Percentiles rank a stretch among this genome's conserved stretches.
Conservation (phyloP, 2,329 filamentous ascomycete species). For the Epichloe amarillans region DNA sequence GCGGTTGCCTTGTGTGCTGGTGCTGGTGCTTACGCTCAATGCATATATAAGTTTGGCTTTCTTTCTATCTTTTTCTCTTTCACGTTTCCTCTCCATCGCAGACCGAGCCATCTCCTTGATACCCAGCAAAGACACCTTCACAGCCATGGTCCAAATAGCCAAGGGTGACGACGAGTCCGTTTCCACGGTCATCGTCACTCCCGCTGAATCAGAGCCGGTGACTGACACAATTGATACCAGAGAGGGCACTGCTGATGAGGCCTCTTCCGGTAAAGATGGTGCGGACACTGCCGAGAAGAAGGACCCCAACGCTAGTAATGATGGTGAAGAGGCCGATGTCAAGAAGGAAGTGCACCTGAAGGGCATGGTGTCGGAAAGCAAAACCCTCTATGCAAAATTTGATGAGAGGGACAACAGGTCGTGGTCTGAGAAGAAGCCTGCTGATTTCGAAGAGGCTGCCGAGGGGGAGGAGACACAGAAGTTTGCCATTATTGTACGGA, state of each 20-base stretch:
- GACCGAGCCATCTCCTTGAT: too few species aligned
- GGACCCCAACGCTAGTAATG: not conserved
- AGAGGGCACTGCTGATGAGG: not conserved
- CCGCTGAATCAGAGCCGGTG: not conserved
- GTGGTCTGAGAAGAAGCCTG: slow-evolving; percentile 43
- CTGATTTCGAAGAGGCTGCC: slow-evolving; percentile 39
- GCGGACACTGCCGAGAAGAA: not conserved
- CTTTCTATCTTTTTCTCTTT: too few species aligned
- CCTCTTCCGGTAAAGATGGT: not conserved
- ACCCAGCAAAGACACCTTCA: not conserved
- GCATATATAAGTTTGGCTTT: not conserved
- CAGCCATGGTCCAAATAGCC: not conserved
- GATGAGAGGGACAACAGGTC: slow-evolving; percentile 36
- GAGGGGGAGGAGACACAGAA: slow-evolving; percentile 49
- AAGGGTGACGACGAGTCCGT: not conserved
- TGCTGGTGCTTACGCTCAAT: not conserved
- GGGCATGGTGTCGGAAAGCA: slow-evolving; percentile 25
- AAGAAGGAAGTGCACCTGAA: slow-evolving; percentile 14
- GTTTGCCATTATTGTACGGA: slow-evolving; percentile 46
- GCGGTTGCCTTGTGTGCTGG: too few species aligned
- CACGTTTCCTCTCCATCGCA: too few species aligned
- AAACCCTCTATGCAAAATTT: slow-evolving; percentile 29
- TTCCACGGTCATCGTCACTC: not conserved
- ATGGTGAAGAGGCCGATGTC: slow-evolving; percentile 2
- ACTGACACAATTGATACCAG: not conserved